phyloP scores from a whole-genome alignment of 129 eudicot genomes.

The Dittrichia graveolens region DNA sequence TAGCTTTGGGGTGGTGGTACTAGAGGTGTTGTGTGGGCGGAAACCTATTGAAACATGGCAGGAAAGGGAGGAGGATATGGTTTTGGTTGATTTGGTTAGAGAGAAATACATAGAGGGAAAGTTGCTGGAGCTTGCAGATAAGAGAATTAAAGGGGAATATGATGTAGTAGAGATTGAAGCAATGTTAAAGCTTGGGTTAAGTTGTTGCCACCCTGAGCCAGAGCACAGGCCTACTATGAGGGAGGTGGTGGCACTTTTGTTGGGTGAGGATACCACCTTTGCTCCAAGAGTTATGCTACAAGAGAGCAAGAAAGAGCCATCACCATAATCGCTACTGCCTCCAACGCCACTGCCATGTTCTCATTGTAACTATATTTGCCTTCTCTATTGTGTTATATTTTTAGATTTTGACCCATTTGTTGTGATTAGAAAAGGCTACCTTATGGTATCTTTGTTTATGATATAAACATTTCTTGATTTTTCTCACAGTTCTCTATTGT shows the following conservation, averaged over 20 bases:
- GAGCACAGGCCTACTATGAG: conserved; percentile 62
- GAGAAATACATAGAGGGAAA: conserved; percentile 53
- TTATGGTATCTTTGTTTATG: conserved; percentile 23
- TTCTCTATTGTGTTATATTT: conserved; percentile 15
- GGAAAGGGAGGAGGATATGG: conserved; percentile 57
- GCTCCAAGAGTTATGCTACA: conserved; percentile 41
- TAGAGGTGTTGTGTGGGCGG: conserved; percentile 84
- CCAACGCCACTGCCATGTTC: not conserved
- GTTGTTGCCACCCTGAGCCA: conserved; percentile 88
- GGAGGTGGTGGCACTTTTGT: conserved; percentile 59
- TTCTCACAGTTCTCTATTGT: not conserved
- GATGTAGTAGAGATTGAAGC: conserved; percentile 67
- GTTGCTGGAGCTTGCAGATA: conserved; percentile 58
- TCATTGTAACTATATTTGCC: conserved; percentile 24
- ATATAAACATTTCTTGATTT: conserved; percentile 14
- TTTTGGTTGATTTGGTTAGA: conserved; percentile 77
- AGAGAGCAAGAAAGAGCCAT: conserved; percentile 19
- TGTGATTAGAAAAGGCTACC: not conserved
- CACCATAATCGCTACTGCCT: conserved; percentile 2
- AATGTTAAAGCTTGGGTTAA: conserved; percentile 65
- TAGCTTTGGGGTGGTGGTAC: conserved; percentile 77
- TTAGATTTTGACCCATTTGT: not conserved
- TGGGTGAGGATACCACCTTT: conserved; percentile 49
- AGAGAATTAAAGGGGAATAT: conserved; percentile 69
- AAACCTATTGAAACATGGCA: conserved; percentile 58